A percentile compares a stretch with the other conserved stretches of the same genome.
Conservation (phyloP, 495 filamentous ascomycete species). For the Neurospora hispaniola region DNA sequence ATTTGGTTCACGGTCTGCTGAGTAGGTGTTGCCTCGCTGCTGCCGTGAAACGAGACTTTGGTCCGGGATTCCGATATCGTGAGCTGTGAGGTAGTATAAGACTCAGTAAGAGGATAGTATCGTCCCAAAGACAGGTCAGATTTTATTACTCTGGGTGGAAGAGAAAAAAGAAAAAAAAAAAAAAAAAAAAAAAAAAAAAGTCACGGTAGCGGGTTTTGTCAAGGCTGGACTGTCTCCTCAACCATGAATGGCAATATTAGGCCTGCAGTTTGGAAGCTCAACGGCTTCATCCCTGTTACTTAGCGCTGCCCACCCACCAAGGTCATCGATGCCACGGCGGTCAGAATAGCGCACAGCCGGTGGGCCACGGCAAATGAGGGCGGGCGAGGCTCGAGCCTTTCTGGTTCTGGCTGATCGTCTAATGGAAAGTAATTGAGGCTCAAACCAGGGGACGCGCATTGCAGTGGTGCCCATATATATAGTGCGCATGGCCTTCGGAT, state of each 20-base stretch:
- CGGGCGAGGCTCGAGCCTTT: not conserved
- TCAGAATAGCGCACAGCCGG: not conserved
- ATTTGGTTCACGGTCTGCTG: not conserved
- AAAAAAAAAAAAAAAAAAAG: not conserved
- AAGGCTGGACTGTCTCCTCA: not conserved
- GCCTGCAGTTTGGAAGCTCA: not conserved
- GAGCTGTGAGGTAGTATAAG: not conserved
- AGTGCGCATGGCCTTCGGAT: not conserved
- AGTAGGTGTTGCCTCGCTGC: not conserved
- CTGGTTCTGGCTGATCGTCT: not conserved
- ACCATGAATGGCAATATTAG: not conserved
- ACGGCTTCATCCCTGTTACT: not conserved
- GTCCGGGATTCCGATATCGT: not conserved
- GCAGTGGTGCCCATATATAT: not conserved
- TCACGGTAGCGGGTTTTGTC: not conserved
- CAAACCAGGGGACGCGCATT: not conserved
- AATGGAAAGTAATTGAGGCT: not conserved
- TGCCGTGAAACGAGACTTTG: not conserved
- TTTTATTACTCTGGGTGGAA: not conserved
- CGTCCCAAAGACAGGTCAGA: not conserved
- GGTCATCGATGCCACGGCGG: not conserved
- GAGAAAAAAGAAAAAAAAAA: not conserved
- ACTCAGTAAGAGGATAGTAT: not conserved
- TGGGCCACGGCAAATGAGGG: not conserved
- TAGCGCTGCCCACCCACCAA: not conserved